A percentile compares a stretch with the other conserved stretches of the same genome.
phyloP scores from a whole-genome alignment of 441 rosid species.

The Isatis lusitanica region DNA sequence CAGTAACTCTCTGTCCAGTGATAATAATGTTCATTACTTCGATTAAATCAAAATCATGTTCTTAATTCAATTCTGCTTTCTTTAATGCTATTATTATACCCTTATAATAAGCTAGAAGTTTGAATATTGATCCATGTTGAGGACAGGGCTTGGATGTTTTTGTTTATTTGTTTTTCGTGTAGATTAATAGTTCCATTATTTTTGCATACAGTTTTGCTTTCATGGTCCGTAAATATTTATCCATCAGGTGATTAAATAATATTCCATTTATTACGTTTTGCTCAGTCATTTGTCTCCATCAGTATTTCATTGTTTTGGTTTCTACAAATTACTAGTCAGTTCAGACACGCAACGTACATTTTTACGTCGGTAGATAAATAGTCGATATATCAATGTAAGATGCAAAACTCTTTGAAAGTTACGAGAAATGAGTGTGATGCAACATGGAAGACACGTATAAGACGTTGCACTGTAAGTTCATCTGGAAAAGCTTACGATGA shows the following conservation, averaged over 20 bases:
- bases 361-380: not conserved
- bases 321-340: not conserved
- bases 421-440: not conserved
- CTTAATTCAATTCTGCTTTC: slow-evolving; percentile 1
- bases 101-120: slow-evolving; percentile 6
- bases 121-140: not conserved
- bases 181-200: not conserved
- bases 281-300: not conserved
- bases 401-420: not conserved
- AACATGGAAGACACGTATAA: not conserved
- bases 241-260: not conserved
- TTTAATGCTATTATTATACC: not conserved
- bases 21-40: slow-evolving; percentile 55
- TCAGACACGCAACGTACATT: not conserved
- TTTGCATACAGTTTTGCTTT: too few relatives aligned
- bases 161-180: not conserved
- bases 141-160: not conserved
- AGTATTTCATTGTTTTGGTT: not conserved
- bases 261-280: not conserved
- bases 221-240: too few relatives aligned
- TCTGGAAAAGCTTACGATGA: too few relatives aligned
- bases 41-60: slow-evolving; percentile 35
- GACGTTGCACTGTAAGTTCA: not conserved
- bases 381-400: not conserved
- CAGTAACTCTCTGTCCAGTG: slow-evolving; percentile 50